Conservation (phyloP, 1,284 basidiomycete genomes). For the Cryptococcus sp. region DNA sequence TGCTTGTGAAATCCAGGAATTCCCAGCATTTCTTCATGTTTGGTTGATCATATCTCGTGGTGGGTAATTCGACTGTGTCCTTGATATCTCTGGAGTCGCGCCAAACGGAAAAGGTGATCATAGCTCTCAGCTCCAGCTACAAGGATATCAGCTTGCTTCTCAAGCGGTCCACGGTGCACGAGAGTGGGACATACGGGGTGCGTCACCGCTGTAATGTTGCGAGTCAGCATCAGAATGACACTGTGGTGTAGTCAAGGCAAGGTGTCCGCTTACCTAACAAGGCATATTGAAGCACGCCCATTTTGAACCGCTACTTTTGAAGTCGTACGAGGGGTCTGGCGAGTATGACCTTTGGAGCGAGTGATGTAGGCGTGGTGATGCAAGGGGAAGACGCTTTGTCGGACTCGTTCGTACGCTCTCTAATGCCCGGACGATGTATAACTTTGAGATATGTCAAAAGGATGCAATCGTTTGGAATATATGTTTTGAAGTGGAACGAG, state of each 20-base stretch:
- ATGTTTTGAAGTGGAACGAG: too few species aligned
- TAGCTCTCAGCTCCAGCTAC: constrained; percentile 74
- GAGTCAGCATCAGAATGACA: neutral
- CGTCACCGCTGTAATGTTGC: constrained; percentile 23
- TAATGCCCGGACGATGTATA: too few species aligned
- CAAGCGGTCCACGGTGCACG: too few species aligned
- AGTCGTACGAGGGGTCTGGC: too few species aligned
- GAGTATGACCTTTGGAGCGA: neutral
- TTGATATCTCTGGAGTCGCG: constrained; percentile 80
- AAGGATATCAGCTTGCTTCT: constrained; percentile 24
- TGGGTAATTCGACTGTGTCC: constrained; percentile 65
- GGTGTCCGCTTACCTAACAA: constrained; percentile 33
- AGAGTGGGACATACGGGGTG: constrained; percentile 33
- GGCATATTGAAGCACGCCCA: constrained; percentile 38
- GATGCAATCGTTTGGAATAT: too few species aligned
- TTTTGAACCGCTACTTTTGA: constrained; percentile 18
- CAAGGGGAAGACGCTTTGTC: too few species aligned
- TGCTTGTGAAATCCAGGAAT: constrained; percentile 82
- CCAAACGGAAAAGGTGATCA: constrained; percentile 77
- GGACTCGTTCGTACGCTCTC: too few species aligned
- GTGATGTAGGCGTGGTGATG: neutral
- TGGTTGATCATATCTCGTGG: constrained; percentile 77
- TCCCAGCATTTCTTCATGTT: constrained; percentile 90
- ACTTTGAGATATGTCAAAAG: neutral
- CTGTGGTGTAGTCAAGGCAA: neutral